Base-by-base conservation (phyloP, 352 stramenopile genomes). In the Globisporangium recalcitrans region DNA sequence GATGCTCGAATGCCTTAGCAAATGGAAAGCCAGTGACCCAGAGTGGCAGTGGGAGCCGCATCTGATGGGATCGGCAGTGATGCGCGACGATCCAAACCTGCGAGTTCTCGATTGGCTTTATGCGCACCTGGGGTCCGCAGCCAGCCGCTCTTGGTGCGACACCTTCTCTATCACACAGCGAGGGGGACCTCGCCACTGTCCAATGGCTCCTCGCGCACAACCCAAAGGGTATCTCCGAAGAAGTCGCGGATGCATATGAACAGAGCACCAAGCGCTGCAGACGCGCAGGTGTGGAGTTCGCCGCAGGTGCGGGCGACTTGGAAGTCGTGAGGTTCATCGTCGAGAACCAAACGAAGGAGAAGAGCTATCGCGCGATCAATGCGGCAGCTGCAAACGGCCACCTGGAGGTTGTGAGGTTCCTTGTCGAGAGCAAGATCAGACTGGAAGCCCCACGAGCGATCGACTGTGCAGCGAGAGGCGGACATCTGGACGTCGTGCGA, bases 71-170 rank as follows among this genome's bases (percentile, higher is more conserved):
- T 16, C 11, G 8, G 55, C 27, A 13, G 3, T 53, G 9, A 0
- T 21, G 0, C 16, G 10, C 7, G 40, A 14, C 1, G 27, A 49
- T 13, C 16, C 51, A 11, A 16, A 61, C 4, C 1, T 52, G 6
- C 44, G 26, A 5, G 19, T 61, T 14, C 27, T 61, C 55, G 11
- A 27, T 3, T 61, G 55, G 55, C n/a, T 61, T 1, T 32, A 53
- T 27, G 24, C 10, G 14, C 55, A 61, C 6, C 16, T 24, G n/a
- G n/a, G n/a, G n/a, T 10, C 40, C 40, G 3, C 3, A 26, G 1
- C 40, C 26, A 24, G 2, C 10, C 40, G 19, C 19, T 48, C 0
- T 22, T 3, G 40, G 19, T 5, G 13, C 14, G 13, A 0, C 16
- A 22, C 6, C 24, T 48, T 3, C 5, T 11, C 1, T 11, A 31